Conservation (phyloP, 2,329 filamentous ascomycete genomes). For the Arthrocladium fulminans region DNA sequence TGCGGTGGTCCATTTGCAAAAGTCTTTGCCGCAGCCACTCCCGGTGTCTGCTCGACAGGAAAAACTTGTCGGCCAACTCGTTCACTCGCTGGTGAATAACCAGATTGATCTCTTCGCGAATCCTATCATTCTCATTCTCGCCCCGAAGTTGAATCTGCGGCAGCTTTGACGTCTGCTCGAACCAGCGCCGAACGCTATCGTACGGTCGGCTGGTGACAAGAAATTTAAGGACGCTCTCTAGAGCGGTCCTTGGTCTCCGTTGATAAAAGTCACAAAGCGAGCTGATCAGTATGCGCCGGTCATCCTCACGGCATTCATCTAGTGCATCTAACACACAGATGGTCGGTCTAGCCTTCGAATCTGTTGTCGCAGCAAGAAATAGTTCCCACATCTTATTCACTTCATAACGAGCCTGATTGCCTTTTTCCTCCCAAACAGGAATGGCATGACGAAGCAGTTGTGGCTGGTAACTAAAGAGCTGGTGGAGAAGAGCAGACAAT, state of each 20-base stretch:
- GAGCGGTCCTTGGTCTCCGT: conserved; percentile 1
- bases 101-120: conserved; percentile 20
- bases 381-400: conserved; percentile 10
- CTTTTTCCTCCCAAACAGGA: conserved; percentile 11
- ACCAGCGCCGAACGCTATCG: conserved; percentile 17
- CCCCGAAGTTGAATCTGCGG: conserved; percentile 17
- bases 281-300: conserved; percentile 8
- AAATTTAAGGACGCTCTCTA: conserved; percentile 19
- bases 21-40: conserved; percentile 10
- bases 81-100: conserved; percentile 17
- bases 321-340: conserved; percentile 15
- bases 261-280: conserved; percentile 8
- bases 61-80: neutral
- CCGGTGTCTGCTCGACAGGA: neutral
- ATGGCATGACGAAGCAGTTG: conserved; percentile 22
- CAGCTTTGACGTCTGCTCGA: conserved; percentile 14
- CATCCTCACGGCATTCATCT: too few relatives aligned
- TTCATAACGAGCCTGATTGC: conserved; percentile 8
- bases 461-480: conserved; percentile 27
- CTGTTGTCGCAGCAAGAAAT: conserved; percentile 1
- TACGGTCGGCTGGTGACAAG: conserved; percentile 27
- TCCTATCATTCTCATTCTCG: conserved; percentile 19
- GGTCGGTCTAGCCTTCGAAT: conserved; percentile 8
- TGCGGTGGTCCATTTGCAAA: conserved; percentile 23
- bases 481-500: conserved; percentile 31